Evolutionary conservation across 768 basidiomycete genomes (phyloP), one percentile per base, ranked within the genome.

Genomic region (Russula emetica): DNA sequence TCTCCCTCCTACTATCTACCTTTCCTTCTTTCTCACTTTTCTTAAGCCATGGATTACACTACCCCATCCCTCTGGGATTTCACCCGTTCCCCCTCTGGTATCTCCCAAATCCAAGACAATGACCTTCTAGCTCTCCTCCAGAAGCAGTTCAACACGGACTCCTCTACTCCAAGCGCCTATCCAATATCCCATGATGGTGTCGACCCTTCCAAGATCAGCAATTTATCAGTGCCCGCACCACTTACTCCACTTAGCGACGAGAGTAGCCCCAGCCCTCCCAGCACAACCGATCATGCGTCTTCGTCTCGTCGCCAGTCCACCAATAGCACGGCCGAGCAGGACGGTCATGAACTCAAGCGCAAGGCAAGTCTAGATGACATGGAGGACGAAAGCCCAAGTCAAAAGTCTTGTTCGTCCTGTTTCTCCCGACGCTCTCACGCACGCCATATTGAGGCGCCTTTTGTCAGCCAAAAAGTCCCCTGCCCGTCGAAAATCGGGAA

Each of bases 71-170:
- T 87, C 72, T 90, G 89, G 88, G 87, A 89, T 69, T 78, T 87
- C 62, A 76, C 74, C 16, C 69, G 66, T 16, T 67, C 85, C 2
- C 74, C 82, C 16, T 72, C 81, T 22, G 74, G 81, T 38, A 83
- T 88, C 76, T 79, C 86, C 7, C 83, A 85, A 50, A 74, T 90
- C 49, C 79, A 84, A 13, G 88, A 91, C 71, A 85, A 85, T 70
- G 88, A 90, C 75, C 88, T 92, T 66, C 82, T 92, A 50, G 83
- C 86, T 13, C 79, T 91, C 56, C 79, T 92, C 2, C 85, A 87
- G 71, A 90, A 90, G 70, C 90, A 91, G 74, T 90, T 88, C 70
- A 78, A 83, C 38, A 68, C 74, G 24, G 69, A 74, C 55, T 55
- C 72, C 20, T 64, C 65, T 45, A 38, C 66, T 30, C 60, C 64